Evolutionary conservation across 1,284 basidiomycete species (phyloP).

Genomic region (Moniliophthora roreri): DNA sequence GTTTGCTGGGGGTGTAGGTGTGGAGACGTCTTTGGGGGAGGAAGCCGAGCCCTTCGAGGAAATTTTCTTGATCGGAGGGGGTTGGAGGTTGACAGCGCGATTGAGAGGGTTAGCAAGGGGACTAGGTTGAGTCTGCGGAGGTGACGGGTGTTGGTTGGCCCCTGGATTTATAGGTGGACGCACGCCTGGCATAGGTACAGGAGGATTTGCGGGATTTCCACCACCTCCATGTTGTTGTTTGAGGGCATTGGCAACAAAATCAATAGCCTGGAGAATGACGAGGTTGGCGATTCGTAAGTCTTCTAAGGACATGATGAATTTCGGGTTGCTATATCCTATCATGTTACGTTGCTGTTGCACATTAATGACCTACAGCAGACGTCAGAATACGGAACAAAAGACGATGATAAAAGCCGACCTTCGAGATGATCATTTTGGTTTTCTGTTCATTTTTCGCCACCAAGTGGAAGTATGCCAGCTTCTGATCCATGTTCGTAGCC

Average conservation of each 20-base stretch:
- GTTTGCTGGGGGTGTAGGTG: conserved; percentile 44
- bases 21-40: conserved; percentile 24
- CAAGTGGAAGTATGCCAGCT: conserved; percentile 46
- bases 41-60: conserved; percentile 19
- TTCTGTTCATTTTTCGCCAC: conserved; percentile 44
- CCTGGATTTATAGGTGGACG: conserved; percentile 7
- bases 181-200: neutral
- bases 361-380: conserved; percentile 42
- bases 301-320: conserved; percentile 47
- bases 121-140: conserved; percentile 11
- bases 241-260: conserved; percentile 12
- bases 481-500: conserved; percentile 45
- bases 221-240: neutral
- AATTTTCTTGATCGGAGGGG: conserved; percentile 23
- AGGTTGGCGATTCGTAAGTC: conserved; percentile 32
- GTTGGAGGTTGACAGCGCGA: conserved; percentile 26
- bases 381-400: conserved; percentile 14
- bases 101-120: conserved; percentile 17
- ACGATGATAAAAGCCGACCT: conserved; percentile 44
- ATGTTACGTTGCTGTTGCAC: conserved; percentile 52
- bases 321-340: conserved; percentile 42
- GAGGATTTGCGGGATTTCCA: conserved; percentile 1
- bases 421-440: conserved; percentile 47
- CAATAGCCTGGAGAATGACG: conserved; percentile 2
- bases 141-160: conserved; percentile 7